Percentiles rank a stretch among this genome's conserved stretches.
Conservation (phyloP, 2,329 filamentous ascomycete genomes). For the Ophiosphaerella herpotricha region DNA sequence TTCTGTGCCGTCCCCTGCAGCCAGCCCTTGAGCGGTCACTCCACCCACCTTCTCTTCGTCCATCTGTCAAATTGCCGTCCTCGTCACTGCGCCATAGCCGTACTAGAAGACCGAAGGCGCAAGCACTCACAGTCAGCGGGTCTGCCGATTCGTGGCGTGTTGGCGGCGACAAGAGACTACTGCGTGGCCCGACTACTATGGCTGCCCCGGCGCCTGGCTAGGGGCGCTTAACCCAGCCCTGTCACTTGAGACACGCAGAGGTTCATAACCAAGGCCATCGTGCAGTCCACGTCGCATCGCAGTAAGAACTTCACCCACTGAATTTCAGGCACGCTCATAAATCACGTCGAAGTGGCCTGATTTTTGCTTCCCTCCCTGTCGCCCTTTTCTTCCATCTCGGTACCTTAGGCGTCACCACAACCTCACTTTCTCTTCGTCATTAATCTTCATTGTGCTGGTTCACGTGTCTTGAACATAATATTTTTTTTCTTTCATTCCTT, state of each 20-base stretch:
- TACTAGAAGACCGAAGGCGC: constrained; percentile 2
- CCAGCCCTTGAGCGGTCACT: constrained; percentile 3
- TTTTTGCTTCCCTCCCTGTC: constrained; percentile 26
- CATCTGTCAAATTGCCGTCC: constrained; percentile 3
- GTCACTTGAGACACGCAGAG: constrained; percentile 31
- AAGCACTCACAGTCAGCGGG: neutral
- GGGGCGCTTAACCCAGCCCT: constrained; percentile 28
- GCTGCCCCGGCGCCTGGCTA: constrained; percentile 12
- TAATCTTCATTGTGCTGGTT: constrained; percentile 36
- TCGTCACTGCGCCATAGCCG: constrained; percentile 1
- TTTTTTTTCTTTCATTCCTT: constrained; percentile 12
- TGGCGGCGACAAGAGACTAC: constrained; percentile 3
- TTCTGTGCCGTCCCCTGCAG: constrained; percentile 10
- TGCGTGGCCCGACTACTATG: neutral
- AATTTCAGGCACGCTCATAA: constrained; percentile 31
- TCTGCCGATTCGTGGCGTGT: constrained; percentile 14
- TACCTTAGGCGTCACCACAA: constrained; percentile 25
- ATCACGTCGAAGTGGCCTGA: constrained; percentile 39
- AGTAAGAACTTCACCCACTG: constrained; percentile 30
- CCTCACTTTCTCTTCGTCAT: constrained; percentile 19
- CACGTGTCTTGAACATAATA: constrained; percentile 25
- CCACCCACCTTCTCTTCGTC: constrained; percentile 1
- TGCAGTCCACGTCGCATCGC: constrained; percentile 35
- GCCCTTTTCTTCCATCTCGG: constrained; percentile 21
- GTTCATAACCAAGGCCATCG: constrained; percentile 31